Evolutionary conservation across 441 rosid genomes (phyloP), one percentile per base, ranked within the genome.

Genomic region (Euphorbia corollata): DNA sequence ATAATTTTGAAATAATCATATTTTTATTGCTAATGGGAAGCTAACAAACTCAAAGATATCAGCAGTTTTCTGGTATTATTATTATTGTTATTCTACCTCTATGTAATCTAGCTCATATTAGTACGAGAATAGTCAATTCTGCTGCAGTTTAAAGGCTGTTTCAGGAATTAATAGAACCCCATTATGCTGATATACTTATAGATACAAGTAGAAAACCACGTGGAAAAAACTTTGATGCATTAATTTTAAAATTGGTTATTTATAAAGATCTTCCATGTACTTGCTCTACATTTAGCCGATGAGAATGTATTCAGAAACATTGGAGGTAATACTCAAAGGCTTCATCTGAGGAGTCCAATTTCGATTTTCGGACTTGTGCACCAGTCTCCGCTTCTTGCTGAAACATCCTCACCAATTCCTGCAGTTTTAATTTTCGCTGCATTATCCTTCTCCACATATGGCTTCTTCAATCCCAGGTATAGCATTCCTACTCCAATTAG

Each of bases 381-480:
- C 91, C 97, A 32, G 86, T 81, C 84, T 93, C 99, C n/a, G 97
- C 99, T 72, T 93, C 99, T 18, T 86, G 93, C 82, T 93, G 96
- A 77, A 93, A 89, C 85, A 78, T 80, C 82, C 83, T 91, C 13
- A 93, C 97, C 61, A 93, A 69, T 61, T 89, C 89, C 74, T 89
- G 88, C 63, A 93, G 77, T 75, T 93, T 96, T 77, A 87, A 59
- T 80, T 84, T 87, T 73, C 58, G 85, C 82, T 72, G 85, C 76
- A 12, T 89, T 90, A 73, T 77, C 83, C 77, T 82, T 82, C 56
- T 89, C 84, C 0, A 82, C 79, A 62, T 85, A 50, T 0, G 99
- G 99, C 32, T 78, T 61, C 72, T 81, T 93, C 15, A 89, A 72
- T 16, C 97, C 97, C 2, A 93, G 83, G 83, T 83, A 93, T 48